Percentiles rank a stretch among this genome's conserved stretches.
phyloP scores from a whole-genome alignment of 352 stramenopile species.

The Salisapilia sapeloensis region DNA sequence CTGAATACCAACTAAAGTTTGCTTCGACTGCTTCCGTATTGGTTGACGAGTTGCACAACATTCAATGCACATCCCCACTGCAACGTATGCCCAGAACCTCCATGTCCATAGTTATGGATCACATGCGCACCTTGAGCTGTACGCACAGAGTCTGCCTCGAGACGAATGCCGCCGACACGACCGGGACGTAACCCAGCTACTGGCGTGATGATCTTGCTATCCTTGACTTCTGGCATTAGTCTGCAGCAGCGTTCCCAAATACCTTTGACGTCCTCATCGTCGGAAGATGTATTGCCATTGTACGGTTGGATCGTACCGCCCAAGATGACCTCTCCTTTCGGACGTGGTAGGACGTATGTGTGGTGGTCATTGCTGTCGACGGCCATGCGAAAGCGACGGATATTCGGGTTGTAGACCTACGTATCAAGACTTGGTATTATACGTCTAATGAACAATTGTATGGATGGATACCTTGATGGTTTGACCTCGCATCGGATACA shows the following conservation, averaged over 20 bases:
- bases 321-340: constrained; percentile 34
- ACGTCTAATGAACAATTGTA: constrained; percentile 1
- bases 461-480: constrained; percentile 18
- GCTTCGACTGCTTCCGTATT: no score
- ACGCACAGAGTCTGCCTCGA: constrained; percentile 19
- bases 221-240: constrained; percentile 19
- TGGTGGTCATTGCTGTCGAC: constrained; percentile 21
- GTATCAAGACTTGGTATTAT: not conserved
- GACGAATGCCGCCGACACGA: constrained; percentile 16
- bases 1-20: no score
- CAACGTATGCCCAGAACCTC: constrained; percentile 44
- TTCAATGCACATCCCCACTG: constrained; percentile 49
- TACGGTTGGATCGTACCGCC: constrained; percentile 44
- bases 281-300: constrained; percentile 23
- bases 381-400: constrained; percentile 28
- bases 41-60: constrained; percentile 15
- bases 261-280: constrained; percentile 18
- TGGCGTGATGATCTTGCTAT: constrained; percentile 16
- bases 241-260: constrained; percentile 30
- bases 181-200: constrained; percentile 27
- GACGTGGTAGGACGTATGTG: constrained; percentile 54
- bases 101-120: constrained; percentile 62
- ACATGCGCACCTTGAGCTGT: constrained; percentile 16
- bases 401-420: constrained; percentile 22
- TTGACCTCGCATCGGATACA: constrained; percentile 43